Percentiles rank a stretch among this genome's conserved stretches.
Evolutionary conservation across 805 yeast genomes (phyloP).

Genomic region (Candida ortonii): DNA sequence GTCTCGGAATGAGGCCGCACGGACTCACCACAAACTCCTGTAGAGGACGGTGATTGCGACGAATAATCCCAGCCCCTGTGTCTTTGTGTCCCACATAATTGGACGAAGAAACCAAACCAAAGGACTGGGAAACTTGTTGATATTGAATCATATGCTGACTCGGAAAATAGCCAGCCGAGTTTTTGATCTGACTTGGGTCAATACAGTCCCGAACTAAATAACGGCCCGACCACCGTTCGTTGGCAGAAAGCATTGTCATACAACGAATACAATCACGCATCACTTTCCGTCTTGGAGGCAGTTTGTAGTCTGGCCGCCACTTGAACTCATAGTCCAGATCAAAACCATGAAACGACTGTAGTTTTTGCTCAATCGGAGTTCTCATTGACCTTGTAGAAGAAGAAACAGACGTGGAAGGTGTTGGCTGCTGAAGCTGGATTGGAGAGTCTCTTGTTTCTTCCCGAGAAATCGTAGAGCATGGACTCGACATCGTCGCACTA

Average conservation of each 20-base stretch:
- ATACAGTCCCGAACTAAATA: slow-evolving; percentile 27
- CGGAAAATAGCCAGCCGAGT: slow-evolving; percentile 6
- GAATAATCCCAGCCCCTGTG: slow-evolving; percentile 3
- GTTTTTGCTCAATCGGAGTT: no score
- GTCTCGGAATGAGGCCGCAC: slow-evolving; percentile 29
- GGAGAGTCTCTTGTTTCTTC: slow-evolving; percentile 2
- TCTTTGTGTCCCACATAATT: slow-evolving; percentile 3
- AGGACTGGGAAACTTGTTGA: slow-evolving; percentile 9
- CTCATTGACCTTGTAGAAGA: slow-evolving; percentile 7
- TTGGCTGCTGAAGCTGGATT: slow-evolving; percentile 1
- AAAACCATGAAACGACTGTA: no score
- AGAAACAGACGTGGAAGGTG: slow-evolving; percentile 6
- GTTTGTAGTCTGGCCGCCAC: slow-evolving; percentile 8
- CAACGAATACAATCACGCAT: slow-evolving; percentile 35
- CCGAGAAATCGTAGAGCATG: slow-evolving; percentile 8
- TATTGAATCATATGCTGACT: slow-evolving; percentile 8
- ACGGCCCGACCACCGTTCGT: slow-evolving; percentile 36
- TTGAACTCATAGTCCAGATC: no score
- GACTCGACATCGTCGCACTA: slow-evolving; percentile 11
- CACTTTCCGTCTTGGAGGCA: slow-evolving; percentile 27
- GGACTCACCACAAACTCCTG: slow-evolving; percentile 36
- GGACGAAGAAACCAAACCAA: slow-evolving; percentile 3
- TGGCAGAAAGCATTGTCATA: slow-evolving; percentile 31
- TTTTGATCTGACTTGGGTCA: slow-evolving; percentile 2
- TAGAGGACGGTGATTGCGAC: slow-evolving; percentile 17